A percentile compares a stretch with the other conserved stretches of the same genome.
These are phyloP conservation scores for Mycosphaerella sp. DNA, from an alignment of 2,329 filamentous ascomycete genomes.

Conservation along the genomic window DNA sequence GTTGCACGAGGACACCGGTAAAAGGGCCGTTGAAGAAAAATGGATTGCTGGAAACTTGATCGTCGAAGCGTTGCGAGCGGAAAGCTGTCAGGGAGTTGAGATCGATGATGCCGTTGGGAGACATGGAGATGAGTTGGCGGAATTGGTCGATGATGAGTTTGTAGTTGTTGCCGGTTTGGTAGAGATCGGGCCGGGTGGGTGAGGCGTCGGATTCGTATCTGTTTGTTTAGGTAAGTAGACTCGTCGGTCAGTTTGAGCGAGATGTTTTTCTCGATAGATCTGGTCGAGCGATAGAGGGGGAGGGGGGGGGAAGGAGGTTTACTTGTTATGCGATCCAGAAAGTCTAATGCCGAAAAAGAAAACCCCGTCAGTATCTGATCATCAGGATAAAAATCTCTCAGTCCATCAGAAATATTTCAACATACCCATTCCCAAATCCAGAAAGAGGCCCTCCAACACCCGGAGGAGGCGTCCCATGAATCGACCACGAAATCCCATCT, in stretches of 20 bases:
- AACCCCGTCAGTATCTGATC: no score
- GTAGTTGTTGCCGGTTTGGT: slow-evolving; percentile 28
- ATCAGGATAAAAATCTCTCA: no score
- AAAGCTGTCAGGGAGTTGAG: slow-evolving; percentile 17
- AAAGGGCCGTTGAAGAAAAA: slow-evolving; percentile 23
- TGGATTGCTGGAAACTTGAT: slow-evolving; percentile 28
- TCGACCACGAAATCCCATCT: slow-evolving; percentile 16
- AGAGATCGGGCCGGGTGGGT: slow-evolving; percentile 32
- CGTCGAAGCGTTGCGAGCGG: slow-evolving; percentile 20
- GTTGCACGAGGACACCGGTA: slow-evolving; percentile 18
- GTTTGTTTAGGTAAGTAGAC: not conserved
- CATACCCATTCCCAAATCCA: not conserved
- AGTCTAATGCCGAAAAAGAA: slow-evolving; percentile 13
- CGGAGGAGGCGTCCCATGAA: slow-evolving; percentile 17
- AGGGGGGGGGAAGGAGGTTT: not conserved
- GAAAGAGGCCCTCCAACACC: slow-evolving; percentile 12
- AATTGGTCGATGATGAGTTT: slow-evolving; percentile 24
- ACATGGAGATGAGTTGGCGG: slow-evolving; percentile 26
- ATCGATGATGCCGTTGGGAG: slow-evolving; percentile 18
- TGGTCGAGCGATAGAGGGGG: not conserved
- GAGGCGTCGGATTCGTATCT: slow-evolving; percentile 34
- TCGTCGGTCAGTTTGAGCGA: no score
- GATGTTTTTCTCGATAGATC: no score
- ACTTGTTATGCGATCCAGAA: slow-evolving; percentile 31
- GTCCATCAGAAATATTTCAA: no score